Evolutionary conservation across 176 grass and related monocot genomes (phyloP).

Genomic region (Aegilops tauschii): DNA sequence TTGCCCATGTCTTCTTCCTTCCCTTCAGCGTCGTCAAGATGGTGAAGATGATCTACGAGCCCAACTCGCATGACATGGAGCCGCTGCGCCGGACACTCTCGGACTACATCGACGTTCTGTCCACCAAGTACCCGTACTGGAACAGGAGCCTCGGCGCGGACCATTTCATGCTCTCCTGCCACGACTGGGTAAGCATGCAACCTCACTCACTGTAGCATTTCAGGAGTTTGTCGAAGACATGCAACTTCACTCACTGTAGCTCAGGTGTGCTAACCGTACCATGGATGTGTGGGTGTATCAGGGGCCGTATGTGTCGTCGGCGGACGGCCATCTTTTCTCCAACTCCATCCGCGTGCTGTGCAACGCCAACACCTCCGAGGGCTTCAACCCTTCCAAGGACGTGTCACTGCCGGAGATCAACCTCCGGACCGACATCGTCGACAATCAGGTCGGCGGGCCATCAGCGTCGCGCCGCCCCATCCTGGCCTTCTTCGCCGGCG

Average conservation of each 20-base stretch:
- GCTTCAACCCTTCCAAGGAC: constrained; percentile 70
- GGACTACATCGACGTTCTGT: constrained; percentile 64
- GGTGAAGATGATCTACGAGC: constrained; percentile 72
- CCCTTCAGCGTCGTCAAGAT: constrained; percentile 92
- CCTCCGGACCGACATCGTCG: constrained; percentile 45
- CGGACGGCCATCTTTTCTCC: constrained; percentile 35
- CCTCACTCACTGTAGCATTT: background rate
- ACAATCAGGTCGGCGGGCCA: constrained; percentile 52
- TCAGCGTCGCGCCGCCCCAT: constrained; percentile 60
- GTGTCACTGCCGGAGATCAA: constrained; percentile 79
- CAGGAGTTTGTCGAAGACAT: background rate
- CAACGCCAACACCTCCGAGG: constrained; percentile 94
- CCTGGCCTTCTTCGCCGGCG: constrained; percentile 85
- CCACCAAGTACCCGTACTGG: constrained; percentile 68
- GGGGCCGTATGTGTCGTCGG: constrained; percentile 69
- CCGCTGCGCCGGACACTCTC: constrained; percentile 54
- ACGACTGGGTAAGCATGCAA: constrained; percentile 73
- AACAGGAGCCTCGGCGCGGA: constrained; percentile 76
- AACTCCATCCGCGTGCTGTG: constrained; percentile 80
- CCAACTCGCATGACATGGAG: constrained; percentile 39
- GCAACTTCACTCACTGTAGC: too few species aligned
- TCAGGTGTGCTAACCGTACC: background rate
- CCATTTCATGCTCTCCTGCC: constrained; percentile 96
- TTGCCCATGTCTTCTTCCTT: constrained; percentile 75
- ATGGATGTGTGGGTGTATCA: constrained; percentile 1